A percentile compares a stretch with the other conserved stretches of the same genome.
Conservation (phyloP, 805 yeast genomes). For the Wickerhamomyces queroliae region DNA sequence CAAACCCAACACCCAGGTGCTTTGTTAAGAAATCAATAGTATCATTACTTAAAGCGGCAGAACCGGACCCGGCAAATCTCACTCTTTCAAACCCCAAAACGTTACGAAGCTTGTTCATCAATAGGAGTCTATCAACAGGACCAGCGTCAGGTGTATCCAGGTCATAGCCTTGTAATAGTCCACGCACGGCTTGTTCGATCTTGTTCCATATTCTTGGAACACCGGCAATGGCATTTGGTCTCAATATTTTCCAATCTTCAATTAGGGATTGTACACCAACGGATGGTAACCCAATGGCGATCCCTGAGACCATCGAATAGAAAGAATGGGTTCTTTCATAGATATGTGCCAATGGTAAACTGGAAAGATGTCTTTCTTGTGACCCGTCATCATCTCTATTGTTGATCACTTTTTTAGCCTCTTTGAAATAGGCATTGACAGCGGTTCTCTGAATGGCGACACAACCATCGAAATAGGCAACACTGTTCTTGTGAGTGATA, state of each 20-base stretch:
- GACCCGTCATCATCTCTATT: slow-evolving; percentile 3
- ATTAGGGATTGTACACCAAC: neutral
- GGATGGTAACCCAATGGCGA: neutral
- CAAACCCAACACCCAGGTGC: neutral
- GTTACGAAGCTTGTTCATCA: neutral
- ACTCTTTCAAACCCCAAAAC: neutral
- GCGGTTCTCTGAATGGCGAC: neutral
- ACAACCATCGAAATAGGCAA: slow-evolving; percentile 28
- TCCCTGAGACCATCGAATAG: neutral
- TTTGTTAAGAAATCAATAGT: neutral
- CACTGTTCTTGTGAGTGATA: slow-evolving; percentile 36
- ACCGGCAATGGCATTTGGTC: neutral
- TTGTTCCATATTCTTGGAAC: neutral
- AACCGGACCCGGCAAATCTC: neutral
- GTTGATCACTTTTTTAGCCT: neutral
- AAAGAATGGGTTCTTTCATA: neutral
- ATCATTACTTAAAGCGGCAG: neutral
- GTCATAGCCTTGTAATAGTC: neutral
- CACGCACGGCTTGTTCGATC: neutral
- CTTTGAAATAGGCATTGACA: neutral
- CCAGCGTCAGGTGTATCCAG: neutral
- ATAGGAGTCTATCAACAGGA: neutral
- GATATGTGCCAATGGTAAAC: neutral
- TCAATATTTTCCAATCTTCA: neutral
- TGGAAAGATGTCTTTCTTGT: slow-evolving; percentile 1